Evolutionary conservation across 176 grass and related monocot genomes (phyloP).

Genomic region (Hyparrhenia diplandra): DNA sequence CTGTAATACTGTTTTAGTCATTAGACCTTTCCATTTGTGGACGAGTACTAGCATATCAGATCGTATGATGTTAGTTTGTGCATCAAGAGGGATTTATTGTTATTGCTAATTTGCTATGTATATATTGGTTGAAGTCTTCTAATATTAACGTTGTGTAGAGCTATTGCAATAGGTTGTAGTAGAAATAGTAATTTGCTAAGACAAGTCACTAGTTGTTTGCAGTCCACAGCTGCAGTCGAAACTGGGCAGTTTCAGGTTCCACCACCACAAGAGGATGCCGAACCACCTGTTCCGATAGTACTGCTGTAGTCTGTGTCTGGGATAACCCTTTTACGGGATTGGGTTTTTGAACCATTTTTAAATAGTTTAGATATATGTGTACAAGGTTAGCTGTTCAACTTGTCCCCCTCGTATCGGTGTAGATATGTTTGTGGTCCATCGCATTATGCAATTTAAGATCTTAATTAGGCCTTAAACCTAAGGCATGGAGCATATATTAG

Average conservation of each 20-base stretch:
- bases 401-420: neutral
- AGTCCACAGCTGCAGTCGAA: neutral
- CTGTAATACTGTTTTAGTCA: constrained; percentile 4
- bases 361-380: neutral
- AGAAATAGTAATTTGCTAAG: constrained; percentile 4
- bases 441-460: constrained; percentile 6
- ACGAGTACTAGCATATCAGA: neutral
- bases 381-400: neutral
- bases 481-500: neutral
- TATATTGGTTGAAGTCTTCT: neutral
- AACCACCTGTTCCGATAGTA: neutral
- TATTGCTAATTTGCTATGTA: neutral
- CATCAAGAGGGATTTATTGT: neutral
- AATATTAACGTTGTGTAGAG: neutral
- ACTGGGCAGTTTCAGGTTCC: neutral
- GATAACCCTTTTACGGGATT: neutral
- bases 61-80: neutral
- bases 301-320: neutral
- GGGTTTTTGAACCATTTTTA: neutral
- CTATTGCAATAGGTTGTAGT: neutral
- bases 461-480: constrained; percentile 8
- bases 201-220: neutral
- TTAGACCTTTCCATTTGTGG: neutral
- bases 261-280: neutral
- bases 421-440: neutral